phyloP scores from a whole-genome alignment of 345 rosid species.

The Sonneratia caseolaris region DNA sequence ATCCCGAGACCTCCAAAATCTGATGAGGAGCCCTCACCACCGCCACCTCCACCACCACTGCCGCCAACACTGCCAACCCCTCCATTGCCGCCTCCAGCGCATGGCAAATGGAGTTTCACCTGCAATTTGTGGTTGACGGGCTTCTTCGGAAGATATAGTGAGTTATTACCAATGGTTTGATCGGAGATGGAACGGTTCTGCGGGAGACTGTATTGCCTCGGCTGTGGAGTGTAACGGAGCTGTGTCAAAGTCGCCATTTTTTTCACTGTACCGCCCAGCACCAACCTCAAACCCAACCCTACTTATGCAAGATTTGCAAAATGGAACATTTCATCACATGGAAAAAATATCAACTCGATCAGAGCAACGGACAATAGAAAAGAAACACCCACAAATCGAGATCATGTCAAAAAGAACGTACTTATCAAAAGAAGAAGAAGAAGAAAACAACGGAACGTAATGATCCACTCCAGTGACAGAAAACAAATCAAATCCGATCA shows the following conservation, averaged over 20 bases:
- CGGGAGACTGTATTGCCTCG: slow-evolving; percentile 13
- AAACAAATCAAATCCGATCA: not conserved
- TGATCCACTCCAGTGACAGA: not conserved
- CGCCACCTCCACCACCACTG: slow-evolving; percentile 18
- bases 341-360: not conserved
- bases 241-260: slow-evolving; percentile 33
- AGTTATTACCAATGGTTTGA: slow-evolving; percentile 14
- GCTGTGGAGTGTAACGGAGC: slow-evolving; percentile 22
- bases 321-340: not conserved
- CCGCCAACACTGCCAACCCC: slow-evolving; percentile 17
- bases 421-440: too few species aligned
- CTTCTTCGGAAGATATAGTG: slow-evolving; percentile 9
- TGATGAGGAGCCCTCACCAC: slow-evolving; percentile 18
- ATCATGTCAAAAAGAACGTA: not conserved
- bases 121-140: not conserved
- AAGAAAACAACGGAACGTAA: not conserved
- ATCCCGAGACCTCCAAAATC: slow-evolving; percentile 32
- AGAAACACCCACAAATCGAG: slow-evolving; percentile 5
- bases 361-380: not conserved
- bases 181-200: slow-evolving; percentile 16
- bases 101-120: slow-evolving; percentile 12
- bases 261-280: not conserved
- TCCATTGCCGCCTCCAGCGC: slow-evolving; percentile 37
- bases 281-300: slow-evolving; percentile 12
- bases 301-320: not conserved